A percentile compares a stretch with the other conserved stretches of the same genome.
phyloP scores from a whole-genome alignment of 257 asterid genomes.

The Ajuga chamaepitys region DNA sequence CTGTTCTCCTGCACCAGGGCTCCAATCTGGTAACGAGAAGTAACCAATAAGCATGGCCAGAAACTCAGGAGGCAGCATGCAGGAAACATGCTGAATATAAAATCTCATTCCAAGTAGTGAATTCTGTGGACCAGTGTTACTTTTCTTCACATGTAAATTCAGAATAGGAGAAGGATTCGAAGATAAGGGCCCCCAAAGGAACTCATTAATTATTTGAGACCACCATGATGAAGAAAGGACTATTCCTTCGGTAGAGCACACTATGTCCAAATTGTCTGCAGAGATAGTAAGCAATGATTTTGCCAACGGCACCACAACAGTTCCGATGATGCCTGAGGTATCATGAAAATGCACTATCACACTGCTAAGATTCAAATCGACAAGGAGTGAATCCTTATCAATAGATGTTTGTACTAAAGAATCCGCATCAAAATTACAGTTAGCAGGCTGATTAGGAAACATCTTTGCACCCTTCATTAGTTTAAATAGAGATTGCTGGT shows the following conservation, averaged over 20 bases:
- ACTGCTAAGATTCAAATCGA: conserved; percentile 43
- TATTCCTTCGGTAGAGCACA: conserved; percentile 64
- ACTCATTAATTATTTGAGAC: conserved; percentile 38
- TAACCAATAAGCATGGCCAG: conserved; percentile 73
- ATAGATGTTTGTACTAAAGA: conserved; percentile 14
- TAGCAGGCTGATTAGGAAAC: conserved; percentile 16
- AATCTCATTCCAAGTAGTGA: conserved; percentile 44
- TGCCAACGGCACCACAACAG: conserved; percentile 48
- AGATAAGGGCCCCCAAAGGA: conserved; percentile 74
- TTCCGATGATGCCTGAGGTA: conserved; percentile 62
- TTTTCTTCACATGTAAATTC: conserved; percentile 53
- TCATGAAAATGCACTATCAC: conserved; percentile 74
- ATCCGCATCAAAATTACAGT: conserved; percentile 17
- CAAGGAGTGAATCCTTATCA: conserved; percentile 22
- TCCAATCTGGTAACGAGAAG: conserved; percentile 69
- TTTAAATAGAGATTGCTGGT: conserved; percentile 23
- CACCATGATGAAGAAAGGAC: conserved; percentile 67
- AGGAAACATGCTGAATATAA: conserved; percentile 62
- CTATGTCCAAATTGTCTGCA: conserved; percentile 44
- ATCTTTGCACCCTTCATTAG: conserved; percentile 21
- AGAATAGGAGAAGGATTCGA: conserved; percentile 53
- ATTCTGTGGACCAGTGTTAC: conserved; percentile 25
- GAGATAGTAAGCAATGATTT: conserved; percentile 36
- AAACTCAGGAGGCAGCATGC: conserved; percentile 72
- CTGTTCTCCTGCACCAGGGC: conserved; percentile 28